Evolutionary conservation across 169 alveolate species (phyloP).

Genomic region (Eimeria sp.): DNA sequence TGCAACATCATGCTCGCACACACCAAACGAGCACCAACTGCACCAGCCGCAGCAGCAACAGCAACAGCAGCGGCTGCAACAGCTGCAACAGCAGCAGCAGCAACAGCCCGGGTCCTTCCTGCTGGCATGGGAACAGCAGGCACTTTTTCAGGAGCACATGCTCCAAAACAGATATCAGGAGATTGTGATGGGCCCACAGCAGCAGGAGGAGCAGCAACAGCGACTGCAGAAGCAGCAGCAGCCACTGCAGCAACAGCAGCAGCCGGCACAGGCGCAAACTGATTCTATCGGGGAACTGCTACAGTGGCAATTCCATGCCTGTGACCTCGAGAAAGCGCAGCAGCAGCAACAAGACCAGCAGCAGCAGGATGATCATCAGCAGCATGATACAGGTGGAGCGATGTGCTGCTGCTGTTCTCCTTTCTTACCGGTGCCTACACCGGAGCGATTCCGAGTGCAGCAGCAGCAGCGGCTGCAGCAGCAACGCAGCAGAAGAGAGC

Average conservation of each 20-base stretch:
- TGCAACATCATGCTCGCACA: background rate
- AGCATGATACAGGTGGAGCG: no score
- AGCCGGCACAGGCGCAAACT: background rate
- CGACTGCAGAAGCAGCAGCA: constrained; percentile 5
- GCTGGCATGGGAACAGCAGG: background rate
- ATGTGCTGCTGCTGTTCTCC: no score
- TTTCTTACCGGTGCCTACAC: no score
- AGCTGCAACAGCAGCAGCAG: constrained; percentile 13
- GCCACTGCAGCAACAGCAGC: background rate
- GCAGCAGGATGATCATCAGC: background rate
- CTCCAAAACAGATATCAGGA: background rate
- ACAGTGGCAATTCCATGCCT: background rate
- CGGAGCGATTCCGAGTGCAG: no score
- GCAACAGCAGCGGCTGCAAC: constrained; percentile 28
- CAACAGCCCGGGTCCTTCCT: background rate
- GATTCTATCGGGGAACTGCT: background rate
- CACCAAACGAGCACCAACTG: background rate
- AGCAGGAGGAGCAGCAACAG: constrained; percentile 17
- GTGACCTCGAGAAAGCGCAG: background rate
- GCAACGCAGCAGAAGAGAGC: no score
- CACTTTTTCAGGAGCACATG: background rate
- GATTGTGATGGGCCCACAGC: background rate
- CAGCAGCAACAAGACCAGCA: background rate
- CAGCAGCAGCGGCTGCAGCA: no score
- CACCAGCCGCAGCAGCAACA: constrained; percentile 31